Base-by-base conservation (phyloP, 1,284 basidiomycete species). In the Apiotrichum domesticum region DNA sequence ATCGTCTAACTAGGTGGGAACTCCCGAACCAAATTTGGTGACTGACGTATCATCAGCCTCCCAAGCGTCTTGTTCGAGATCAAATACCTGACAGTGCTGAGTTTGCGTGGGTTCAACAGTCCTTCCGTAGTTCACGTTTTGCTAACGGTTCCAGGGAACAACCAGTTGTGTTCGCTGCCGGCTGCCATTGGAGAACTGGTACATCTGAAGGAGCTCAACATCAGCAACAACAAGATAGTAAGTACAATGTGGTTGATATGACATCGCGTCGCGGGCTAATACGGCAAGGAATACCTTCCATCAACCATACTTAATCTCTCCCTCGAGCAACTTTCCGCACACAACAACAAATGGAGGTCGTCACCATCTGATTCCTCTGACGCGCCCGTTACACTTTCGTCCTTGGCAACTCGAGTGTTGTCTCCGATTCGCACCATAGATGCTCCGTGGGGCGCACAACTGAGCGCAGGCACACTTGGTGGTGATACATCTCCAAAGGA, bases 61-160 rank as follows among this genome's bases (percentile, higher is more conserved):
- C 75, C 75, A 2, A 73, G 66, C 34, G 73, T 72, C 0, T 52
- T 77, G 47, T 77, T 77, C 44, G 72, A 75, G 49, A 64, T 76
- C 9, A 54, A 64, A 0, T 74, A 75, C 54, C 56, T 77, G 14
- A 73, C 71, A 0, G 61, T 71, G 0, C 55, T 77, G 10, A 67
- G 60, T 49, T 62, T 77, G 7, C 61, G 73, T 71, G 46, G 6
- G n/a, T 14, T n/a, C 37, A 10, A n/a, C n/a, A 62, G 69, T 6
- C 6, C 3, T 29, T 11, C 29, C 15, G 6, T 42, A 33, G 10
- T 1, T 37, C n/a, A 7, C 7, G 37, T 39, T 39, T 14, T 1
- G 14, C 55, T 57, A 52, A 57, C 35, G 10, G 13, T 41, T 7
- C 7, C 61, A 73, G 73, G 68, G 1, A 59, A 64, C 33, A 78